A percentile compares a stretch with the other conserved stretches of the same genome.
phyloP scores from a whole-genome alignment of 441 rosid genomes.

The Brassica hybrid region DNA sequence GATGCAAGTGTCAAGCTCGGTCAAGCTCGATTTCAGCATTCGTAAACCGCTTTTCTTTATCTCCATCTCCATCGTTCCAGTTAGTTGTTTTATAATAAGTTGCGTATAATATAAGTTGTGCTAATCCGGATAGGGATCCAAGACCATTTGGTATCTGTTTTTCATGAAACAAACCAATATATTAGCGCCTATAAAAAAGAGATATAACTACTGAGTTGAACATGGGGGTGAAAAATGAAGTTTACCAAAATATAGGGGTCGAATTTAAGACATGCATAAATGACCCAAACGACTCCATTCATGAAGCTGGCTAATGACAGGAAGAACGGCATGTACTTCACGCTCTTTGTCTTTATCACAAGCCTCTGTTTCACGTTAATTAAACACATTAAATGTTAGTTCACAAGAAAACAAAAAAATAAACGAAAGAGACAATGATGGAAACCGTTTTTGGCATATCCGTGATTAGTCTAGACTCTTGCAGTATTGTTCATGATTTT shows the following conservation, averaged over 20 bases:
- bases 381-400: slow-evolving; percentile 7
- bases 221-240: neutral
- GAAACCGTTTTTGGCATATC: neutral
- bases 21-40: slow-evolving; percentile 33
- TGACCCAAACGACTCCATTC: slow-evolving; percentile 74
- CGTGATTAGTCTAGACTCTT: slow-evolving; percentile 3
- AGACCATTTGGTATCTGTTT: slow-evolving; percentile 29
- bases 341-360: slow-evolving; percentile 84
- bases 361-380: slow-evolving; percentile 58
- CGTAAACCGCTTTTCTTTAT: slow-evolving; percentile 45
- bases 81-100: slow-evolving; percentile 54
- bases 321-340: slow-evolving; percentile 88
- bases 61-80: slow-evolving; percentile 48
- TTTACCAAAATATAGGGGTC: slow-evolving; percentile 77
- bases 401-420: neutral
- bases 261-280: slow-evolving; percentile 73
- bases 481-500: neutral
- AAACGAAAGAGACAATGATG: neutral
- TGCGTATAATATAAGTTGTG: slow-evolving; percentile 59
- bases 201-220: neutral
- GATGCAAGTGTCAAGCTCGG: slow-evolving; percentile 21
- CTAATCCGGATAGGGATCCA: slow-evolving; percentile 60
- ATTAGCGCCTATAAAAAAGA: neutral
- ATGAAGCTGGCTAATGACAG: slow-evolving; percentile 68
- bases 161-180: neutral